Evolutionary conservation across 208 protist genomes (phyloP), one percentile per base, ranked within the genome.

Genomic region (Leishmania aethiopica): DNA sequence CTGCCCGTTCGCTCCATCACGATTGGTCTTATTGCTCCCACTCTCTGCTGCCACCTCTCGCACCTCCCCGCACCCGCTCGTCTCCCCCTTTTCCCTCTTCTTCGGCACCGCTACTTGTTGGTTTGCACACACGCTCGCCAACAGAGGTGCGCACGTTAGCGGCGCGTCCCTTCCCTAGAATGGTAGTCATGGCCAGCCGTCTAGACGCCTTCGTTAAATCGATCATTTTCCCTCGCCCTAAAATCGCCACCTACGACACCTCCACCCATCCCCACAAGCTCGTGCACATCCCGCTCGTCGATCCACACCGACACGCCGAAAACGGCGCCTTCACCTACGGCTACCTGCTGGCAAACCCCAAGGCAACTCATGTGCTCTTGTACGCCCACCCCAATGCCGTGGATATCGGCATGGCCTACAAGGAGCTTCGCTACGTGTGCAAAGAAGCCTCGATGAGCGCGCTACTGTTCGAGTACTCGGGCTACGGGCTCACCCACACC

Each of bases 331-430:
- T 93, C 82, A 95, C 92, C 6, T 92, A 87, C 75, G 90, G 88
- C 60, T 85, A 94, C 49, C 69, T 94, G 3, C 70, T 95, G 32
- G 83, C 83, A 71, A 90, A 93, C 60, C 81, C 87, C 59, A 86
- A 84, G 35, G 82, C 90, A 1, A 93, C 87, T 10, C 89, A 93
- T 73, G 85, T 96, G 22, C 86, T 96, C 47, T 83, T 97, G 49
- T 97, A 97, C 79, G 93, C 93, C 17, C 94, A 97, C 78, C 92
- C 91, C 40, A 97, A 97, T 72, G 94, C 93, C 11, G 93, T 96
- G 3, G 94, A 97, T 79, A 94, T 96, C 83, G 94, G 88, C 11
- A 91, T 95, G 81, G 84, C 91, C 78, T 92, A 92, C 83, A 88
- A 90, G 53, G 90, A 95, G 81, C 80, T 96, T 67, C 90, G 87